phyloP scores from a whole-genome alignment of 805 yeast genomes.

The Wickerhamomyces ciferrii region DNA sequence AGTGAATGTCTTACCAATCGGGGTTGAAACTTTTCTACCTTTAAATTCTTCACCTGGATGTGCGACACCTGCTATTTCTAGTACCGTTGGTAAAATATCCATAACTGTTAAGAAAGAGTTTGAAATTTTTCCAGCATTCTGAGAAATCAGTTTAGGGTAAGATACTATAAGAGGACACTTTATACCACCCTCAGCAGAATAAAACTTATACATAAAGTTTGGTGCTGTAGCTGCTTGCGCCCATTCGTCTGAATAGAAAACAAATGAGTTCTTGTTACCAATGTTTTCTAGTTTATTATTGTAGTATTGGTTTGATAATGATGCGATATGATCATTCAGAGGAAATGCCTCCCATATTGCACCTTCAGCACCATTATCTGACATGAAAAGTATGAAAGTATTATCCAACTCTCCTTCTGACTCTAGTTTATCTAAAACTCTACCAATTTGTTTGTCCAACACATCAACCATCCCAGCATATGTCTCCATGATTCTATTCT shows the following conservation, averaged over 20 bases:
- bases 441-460: constrained; percentile 47
- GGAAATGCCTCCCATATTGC: constrained; percentile 54
- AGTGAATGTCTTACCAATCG: constrained; percentile 43
- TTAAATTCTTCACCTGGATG: constrained; percentile 37
- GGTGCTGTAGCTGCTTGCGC: constrained; percentile 63
- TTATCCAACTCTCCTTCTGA: constrained; percentile 41
- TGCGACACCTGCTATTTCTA: constrained; percentile 41
- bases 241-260: constrained; percentile 52
- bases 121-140: constrained; percentile 26
- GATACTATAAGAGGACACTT: constrained; percentile 48
- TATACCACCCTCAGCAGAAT: constrained; percentile 58
- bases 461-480: constrained; percentile 64
- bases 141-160: constrained; percentile 30
- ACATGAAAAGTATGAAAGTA: constrained; percentile 53
- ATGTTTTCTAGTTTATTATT: constrained; percentile 41
- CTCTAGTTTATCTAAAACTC: constrained; percentile 37
- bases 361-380: constrained; percentile 65
- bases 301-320: constrained; percentile 23
- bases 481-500: constrained; percentile 44
- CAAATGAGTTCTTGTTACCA: constrained; percentile 43
- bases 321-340: constrained; percentile 23
- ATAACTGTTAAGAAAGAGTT: constrained; percentile 47
- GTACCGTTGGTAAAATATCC: constrained; percentile 54
- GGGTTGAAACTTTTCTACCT: constrained; percentile 37
- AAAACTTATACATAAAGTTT: constrained; percentile 45